Percentiles rank a stretch among this genome's conserved stretches.
phyloP scores from a whole-genome alignment of 1,284 basidiomycete genomes.

The Mycocalia duriaeana region DNA sequence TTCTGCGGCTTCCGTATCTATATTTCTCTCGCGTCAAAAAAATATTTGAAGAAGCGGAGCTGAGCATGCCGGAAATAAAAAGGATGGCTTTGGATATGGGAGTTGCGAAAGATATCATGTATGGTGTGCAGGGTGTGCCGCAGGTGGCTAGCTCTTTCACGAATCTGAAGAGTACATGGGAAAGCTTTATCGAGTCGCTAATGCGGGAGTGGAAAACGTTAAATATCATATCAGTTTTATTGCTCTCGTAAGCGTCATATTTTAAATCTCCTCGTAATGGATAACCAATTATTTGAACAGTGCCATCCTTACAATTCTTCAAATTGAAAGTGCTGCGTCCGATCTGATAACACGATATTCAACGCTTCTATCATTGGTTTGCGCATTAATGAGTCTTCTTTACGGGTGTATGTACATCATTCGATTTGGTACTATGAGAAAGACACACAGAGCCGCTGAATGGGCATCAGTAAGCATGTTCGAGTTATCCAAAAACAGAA shows the following conservation, averaged over 20 bases:
- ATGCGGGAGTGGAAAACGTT: slow-evolving; percentile 36
- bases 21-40: slow-evolving; percentile 25
- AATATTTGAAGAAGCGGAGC: slow-evolving; percentile 26
- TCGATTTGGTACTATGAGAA: slow-evolving; percentile 60
- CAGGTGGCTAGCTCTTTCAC: slow-evolving; percentile 4
- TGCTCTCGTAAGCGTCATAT: slow-evolving; percentile 22
- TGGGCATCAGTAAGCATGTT: slow-evolving; percentile 52
- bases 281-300: slow-evolving; percentile 14
- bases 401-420: slow-evolving; percentile 64
- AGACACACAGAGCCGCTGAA: slow-evolving; percentile 55
- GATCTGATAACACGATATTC: slow-evolving; percentile 55
- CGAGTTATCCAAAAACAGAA: background rate
- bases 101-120: too few species aligned
- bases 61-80: slow-evolving; percentile 24
- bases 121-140: background rate
- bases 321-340: slow-evolving; percentile 44
- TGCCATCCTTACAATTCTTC: slow-evolving; percentile 59
- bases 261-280: background rate
- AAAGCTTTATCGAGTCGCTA: slow-evolving; percentile 31
- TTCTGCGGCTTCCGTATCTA: slow-evolving; percentile 20
- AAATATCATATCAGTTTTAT: slow-evolving; percentile 33
- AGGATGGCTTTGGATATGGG: slow-evolving; percentile 15
- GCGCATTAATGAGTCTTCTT: slow-evolving; percentile 55
- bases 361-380: slow-evolving; percentile 53
- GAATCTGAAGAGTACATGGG: slow-evolving; percentile 24